Evolutionary conservation across 768 basidiomycete species (phyloP), one percentile per base, ranked within the genome.

Genomic region (Cystoderma amianthinum): DNA sequence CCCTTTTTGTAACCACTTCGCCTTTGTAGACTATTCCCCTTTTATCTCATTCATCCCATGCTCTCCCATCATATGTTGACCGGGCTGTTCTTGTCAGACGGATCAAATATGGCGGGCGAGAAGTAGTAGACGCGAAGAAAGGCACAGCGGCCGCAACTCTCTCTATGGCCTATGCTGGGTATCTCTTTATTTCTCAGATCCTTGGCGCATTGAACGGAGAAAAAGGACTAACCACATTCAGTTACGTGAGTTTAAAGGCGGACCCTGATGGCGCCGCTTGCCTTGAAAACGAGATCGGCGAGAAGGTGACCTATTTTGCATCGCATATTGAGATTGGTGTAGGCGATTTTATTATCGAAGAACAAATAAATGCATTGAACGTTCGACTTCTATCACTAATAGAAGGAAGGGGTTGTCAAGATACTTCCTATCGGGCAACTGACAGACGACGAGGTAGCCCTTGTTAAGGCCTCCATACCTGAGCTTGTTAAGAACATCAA

Each of bases 121-220:
- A 98, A 67, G 94, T 98, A 55, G 95, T 98, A 60, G 86, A 96
- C 68, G 96, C 96, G 32, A 99, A 99, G 71, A 85, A 90, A 53
- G 86, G 85, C 49, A 80, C 82, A 39, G 96, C 95, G 34, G 93
- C 90, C 22, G 94, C 94, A 5, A 96, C 93, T n/a, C 78, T 95
- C 43, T 92, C 89, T 23, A 97, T 97, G 93, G 92, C 92, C 1
- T 91, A 85, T 52, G 89, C 95, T 39, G 95, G 93, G 43, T 88
- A 87, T 38, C 82, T 91, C 63, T 98, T 98, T 55, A 78, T 91
- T 20, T 61, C 61, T 50, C 86, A 90, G 57, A 67, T 97, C 55
- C 71, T 98, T 55, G 76, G 80, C 32, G 95, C 94, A 15, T 41
- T 89, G 50, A 83, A 82, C 45, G 92, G 93, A 50, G 90, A 93